phyloP scores from a whole-genome alignment of 2,329 filamentous ascomycete species.

The Talaromyces sp. region DNA sequence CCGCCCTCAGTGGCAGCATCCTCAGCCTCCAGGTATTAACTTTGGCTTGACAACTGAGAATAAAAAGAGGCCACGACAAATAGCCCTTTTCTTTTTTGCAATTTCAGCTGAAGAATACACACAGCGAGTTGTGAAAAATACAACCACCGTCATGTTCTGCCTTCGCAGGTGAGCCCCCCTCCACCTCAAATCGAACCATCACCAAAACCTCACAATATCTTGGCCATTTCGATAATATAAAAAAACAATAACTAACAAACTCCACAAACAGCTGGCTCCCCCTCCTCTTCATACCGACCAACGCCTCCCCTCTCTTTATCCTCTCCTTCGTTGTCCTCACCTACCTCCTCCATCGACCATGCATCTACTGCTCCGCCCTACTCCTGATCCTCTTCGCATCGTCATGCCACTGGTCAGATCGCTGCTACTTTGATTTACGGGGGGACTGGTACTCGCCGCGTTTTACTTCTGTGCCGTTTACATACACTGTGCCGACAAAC shows the following conservation, averaged over 20 bases:
- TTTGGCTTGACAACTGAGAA: not conserved
- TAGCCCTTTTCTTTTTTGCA: not conserved
- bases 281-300: slow-evolving; percentile 82
- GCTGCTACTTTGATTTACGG: slow-evolving; percentile 87
- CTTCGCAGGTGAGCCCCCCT: slow-evolving; percentile 53
- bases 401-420: slow-evolving; percentile 82
- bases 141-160: slow-evolving; percentile 56
- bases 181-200: not conserved
- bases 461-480: slow-evolving; percentile 36
- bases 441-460: slow-evolving; percentile 93
- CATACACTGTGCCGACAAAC: slow-evolving; percentile 19
- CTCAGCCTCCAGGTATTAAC: not conserved
- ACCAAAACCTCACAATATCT: not conserved
- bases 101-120: not conserved
- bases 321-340: slow-evolving; percentile 87
- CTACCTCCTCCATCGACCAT: slow-evolving; percentile 93
- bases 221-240: not conserved
- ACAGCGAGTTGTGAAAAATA: not conserved
- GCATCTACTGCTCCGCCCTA: slow-evolving; percentile 95
- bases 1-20: not conserved
- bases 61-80: not conserved
- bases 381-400: slow-evolving; percentile 92
- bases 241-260: not conserved
- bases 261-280: slow-evolving; percentile 65
- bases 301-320: slow-evolving; percentile 79